Conservation (phyloP, 495 filamentous ascomycete genomes). For the Penicillium salamii region DNA sequence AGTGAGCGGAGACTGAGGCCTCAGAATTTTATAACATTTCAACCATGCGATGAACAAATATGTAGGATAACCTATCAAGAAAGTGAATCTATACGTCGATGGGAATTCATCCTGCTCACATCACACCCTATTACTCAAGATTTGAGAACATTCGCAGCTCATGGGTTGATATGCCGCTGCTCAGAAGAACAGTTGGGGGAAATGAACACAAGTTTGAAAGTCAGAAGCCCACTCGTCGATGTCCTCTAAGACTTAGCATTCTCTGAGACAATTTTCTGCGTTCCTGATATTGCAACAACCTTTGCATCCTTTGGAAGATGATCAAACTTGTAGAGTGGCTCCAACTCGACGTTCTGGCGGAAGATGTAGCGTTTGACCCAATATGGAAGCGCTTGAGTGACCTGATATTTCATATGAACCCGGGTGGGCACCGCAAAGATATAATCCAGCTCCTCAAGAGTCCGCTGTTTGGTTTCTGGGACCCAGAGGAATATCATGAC, state of each 20-base stretch:
- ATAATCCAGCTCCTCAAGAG: constrained; percentile 82
- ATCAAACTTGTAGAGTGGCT: constrained; percentile 66
- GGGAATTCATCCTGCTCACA: too few species aligned
- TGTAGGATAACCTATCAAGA: too few species aligned
- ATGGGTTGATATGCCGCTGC: too few species aligned
- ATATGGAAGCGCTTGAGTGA: constrained; percentile 61
- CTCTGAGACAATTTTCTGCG: constrained; percentile 4
- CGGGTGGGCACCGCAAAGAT: constrained; percentile 71
- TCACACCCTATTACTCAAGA: too few species aligned
- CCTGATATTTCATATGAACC: constrained; percentile 63
- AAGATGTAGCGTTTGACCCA: constrained; percentile 69
- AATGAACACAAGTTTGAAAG: too few species aligned
- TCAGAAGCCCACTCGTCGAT: too few species aligned
- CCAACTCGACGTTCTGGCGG: constrained; percentile 49
- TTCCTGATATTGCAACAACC: neutral
- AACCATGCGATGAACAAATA: too few species aligned
- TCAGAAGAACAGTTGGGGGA: too few species aligned
- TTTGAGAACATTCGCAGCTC: too few species aligned
- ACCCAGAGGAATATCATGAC: constrained; percentile 72
- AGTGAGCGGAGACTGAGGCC: too few species aligned
- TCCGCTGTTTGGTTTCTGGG: constrained; percentile 76
- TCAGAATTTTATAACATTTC: too few species aligned
- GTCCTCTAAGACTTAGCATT: neutral
- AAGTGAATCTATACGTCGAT: too few species aligned
- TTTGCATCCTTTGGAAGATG: constrained; percentile 12